Percentiles rank a stretch among this genome's conserved stretches.
phyloP scores from a whole-genome alignment of 176 grass and related monocot genomes.

The Chrysopogon serrulatus region DNA sequence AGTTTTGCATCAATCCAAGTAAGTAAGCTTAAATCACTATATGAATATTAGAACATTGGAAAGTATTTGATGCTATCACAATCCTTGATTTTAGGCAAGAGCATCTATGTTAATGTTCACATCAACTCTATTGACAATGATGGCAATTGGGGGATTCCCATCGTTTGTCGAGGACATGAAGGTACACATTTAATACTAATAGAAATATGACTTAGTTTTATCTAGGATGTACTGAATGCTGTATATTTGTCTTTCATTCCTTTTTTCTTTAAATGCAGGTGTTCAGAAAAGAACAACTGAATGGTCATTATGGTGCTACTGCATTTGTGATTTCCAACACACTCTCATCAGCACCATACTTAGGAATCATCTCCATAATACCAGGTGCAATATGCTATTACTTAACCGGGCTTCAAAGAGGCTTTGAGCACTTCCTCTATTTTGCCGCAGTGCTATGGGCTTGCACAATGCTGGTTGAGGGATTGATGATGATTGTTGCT shows the following conservation, averaged over 20 bases:
- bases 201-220: background rate
- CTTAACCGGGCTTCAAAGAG: slow-evolving; percentile 20
- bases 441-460: slow-evolving; percentile 32
- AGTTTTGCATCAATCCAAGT: slow-evolving; percentile 54
- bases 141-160: slow-evolving; percentile 59
- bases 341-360: slow-evolving; percentile 37
- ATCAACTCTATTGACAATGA: slow-evolving; percentile 45
- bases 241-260: background rate
- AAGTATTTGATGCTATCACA: background rate
- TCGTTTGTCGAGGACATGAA: slow-evolving; percentile 78
- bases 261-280: slow-evolving; percentile 18
- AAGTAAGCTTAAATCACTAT: background rate
- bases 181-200: slow-evolving; percentile 15
- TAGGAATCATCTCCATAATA: slow-evolving; percentile 37
- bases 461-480: slow-evolving; percentile 45
- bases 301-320: slow-evolving; percentile 42
- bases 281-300: slow-evolving; percentile 46
- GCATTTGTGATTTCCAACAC: slow-evolving; percentile 42
- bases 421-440: slow-evolving; percentile 34
- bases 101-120: slow-evolving; percentile 62
- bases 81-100: slow-evolving; percentile 24
- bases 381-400: slow-evolving; percentile 56
- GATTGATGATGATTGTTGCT: slow-evolving; percentile 60
- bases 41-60: background rate
- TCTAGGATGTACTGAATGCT: background rate